Evolutionary conservation across 2,329 filamentous ascomycete species (phyloP).

Genomic region (Arthrobotrys pseudoclavata): DNA sequence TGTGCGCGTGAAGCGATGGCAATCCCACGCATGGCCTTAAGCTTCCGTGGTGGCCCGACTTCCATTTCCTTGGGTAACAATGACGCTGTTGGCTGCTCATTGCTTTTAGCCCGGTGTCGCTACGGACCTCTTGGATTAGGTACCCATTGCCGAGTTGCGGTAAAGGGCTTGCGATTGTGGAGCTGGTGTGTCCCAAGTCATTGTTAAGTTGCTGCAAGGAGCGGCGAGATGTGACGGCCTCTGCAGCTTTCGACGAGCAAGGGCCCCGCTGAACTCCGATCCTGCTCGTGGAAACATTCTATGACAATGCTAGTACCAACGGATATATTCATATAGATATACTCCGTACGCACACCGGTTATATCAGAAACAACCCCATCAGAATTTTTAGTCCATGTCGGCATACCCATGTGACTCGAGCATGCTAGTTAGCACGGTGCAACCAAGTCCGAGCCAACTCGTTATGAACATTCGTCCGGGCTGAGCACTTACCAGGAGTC

Average conservation of each 20-base stretch:
- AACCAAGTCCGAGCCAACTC: not conserved
- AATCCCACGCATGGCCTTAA: slow-evolving; percentile 45
- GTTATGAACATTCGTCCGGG: not conserved
- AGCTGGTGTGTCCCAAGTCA: slow-evolving; percentile 30
- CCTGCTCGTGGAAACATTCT: slow-evolving; percentile 10
- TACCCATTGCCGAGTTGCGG: slow-evolving; percentile 47
- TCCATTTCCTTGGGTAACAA: slow-evolving; percentile 51
- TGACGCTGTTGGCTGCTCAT: slow-evolving; percentile 44
- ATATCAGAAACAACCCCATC: not conserved
- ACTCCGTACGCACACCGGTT: not conserved
- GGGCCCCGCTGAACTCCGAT: slow-evolving; percentile 21
- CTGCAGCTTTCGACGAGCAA: slow-evolving; percentile 39
- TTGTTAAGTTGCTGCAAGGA: slow-evolving; percentile 46
- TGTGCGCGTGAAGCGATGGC: slow-evolving; percentile 24
- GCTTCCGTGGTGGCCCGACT: slow-evolving; percentile 51
- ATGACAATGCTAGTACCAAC: not conserved
- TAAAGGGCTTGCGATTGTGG: slow-evolving; percentile 28
- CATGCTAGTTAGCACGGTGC: not conserved
- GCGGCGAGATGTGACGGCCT: slow-evolving; percentile 48
- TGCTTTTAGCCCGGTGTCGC: slow-evolving; percentile 13
- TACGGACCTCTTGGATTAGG: slow-evolving; percentile 40
- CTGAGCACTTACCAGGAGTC: not conserved
- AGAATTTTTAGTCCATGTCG: not conserved
- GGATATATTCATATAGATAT: not conserved
- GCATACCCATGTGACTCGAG: not conserved